phyloP scores from a whole-genome alignment of 495 filamentous ascomycete species.

The Rhizodiscina lignyota region DNA sequence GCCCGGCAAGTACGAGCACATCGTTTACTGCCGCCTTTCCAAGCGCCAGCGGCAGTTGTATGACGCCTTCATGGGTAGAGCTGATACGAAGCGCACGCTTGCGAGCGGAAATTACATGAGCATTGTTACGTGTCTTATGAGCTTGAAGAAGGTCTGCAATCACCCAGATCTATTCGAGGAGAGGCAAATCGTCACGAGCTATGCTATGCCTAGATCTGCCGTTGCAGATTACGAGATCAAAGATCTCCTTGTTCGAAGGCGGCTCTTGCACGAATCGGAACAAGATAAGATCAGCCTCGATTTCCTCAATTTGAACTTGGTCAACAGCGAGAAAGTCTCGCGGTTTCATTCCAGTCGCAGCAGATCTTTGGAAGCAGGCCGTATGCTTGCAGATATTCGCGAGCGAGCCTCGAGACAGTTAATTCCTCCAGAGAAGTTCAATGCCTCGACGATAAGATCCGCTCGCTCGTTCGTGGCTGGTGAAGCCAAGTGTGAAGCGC shows the following conservation, averaged over 20 bases:
- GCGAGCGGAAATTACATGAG: slow-evolving; percentile 94
- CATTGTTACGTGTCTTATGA: slow-evolving; percentile 97
- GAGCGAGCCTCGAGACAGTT: too few relatives aligned
- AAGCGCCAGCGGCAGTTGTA: slow-evolving; percentile 92
- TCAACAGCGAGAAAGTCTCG: slow-evolving; percentile 42
- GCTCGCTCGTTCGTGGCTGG: too few relatives aligned
- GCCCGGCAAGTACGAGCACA: slow-evolving; percentile 94
- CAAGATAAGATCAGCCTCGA: slow-evolving; percentile 52
- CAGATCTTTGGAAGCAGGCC: slow-evolving; percentile 20
- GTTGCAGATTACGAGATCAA: slow-evolving; percentile 64
- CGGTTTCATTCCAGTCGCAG: slow-evolving; percentile 23
- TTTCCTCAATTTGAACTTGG: slow-evolving; percentile 68
- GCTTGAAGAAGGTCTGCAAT: slow-evolving; percentile 94
- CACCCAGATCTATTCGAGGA: slow-evolving; percentile 97
- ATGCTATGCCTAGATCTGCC: slow-evolving; percentile 75
- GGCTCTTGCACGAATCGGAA: slow-evolving; percentile 46
- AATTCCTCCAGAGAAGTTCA: too few relatives aligned
- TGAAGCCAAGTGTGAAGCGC: too few relatives aligned
- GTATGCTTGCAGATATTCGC: too few relatives aligned
- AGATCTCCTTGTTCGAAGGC: slow-evolving; percentile 51
- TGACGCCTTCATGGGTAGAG: slow-evolving; percentile 90
- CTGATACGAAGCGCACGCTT: slow-evolving; percentile 73
- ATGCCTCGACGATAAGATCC: too few relatives aligned
- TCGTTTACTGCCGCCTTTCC: slow-evolving; percentile 85
- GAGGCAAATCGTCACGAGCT: slow-evolving; percentile 93